phyloP scores from a whole-genome alignment of 805 yeast species.

The Priceomyces medius region DNA sequence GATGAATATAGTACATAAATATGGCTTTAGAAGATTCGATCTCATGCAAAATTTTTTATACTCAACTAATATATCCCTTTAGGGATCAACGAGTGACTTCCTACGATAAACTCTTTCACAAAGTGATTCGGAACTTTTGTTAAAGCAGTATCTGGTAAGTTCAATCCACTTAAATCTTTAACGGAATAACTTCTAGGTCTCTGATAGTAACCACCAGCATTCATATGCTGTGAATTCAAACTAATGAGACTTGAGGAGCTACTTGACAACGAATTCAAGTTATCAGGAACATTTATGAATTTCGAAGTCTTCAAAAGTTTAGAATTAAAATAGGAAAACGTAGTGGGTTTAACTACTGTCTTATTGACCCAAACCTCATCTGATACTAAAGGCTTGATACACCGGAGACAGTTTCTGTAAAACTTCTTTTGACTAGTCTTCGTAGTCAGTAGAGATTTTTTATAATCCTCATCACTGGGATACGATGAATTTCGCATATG shows the following conservation, averaged over 20 bases:
- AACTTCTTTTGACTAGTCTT: slow-evolving; percentile 31
- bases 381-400: slow-evolving; percentile 52
- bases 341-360: slow-evolving; percentile 39
- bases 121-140: slow-evolving; percentile 30
- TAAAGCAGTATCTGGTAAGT: slow-evolving; percentile 25
- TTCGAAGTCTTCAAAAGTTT: slow-evolving; percentile 2
- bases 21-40: neutral
- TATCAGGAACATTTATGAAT: neutral
- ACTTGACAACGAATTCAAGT: slow-evolving; percentile 9
- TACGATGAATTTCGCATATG: slow-evolving; percentile 9
- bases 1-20: neutral
- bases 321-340: slow-evolving; percentile 26
- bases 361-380: slow-evolving; percentile 57
- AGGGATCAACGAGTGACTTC: slow-evolving; percentile 38
- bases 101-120: slow-evolving; percentile 35
- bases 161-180: slow-evolving; percentile 17
- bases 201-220: neutral
- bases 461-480: slow-evolving; percentile 35
- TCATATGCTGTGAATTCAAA: slow-evolving; percentile 9
- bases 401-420: slow-evolving; percentile 53
- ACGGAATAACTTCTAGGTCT: slow-evolving; percentile 14
- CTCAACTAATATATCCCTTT: slow-evolving; percentile 12
- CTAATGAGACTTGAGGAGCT: slow-evolving; percentile 18
- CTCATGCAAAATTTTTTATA: neutral
- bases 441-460: slow-evolving; percentile 47